These are phyloP conservation scores for Lantana camara DNA, from an alignment of 257 asterid genomes.

Conservation along the genomic window DNA sequence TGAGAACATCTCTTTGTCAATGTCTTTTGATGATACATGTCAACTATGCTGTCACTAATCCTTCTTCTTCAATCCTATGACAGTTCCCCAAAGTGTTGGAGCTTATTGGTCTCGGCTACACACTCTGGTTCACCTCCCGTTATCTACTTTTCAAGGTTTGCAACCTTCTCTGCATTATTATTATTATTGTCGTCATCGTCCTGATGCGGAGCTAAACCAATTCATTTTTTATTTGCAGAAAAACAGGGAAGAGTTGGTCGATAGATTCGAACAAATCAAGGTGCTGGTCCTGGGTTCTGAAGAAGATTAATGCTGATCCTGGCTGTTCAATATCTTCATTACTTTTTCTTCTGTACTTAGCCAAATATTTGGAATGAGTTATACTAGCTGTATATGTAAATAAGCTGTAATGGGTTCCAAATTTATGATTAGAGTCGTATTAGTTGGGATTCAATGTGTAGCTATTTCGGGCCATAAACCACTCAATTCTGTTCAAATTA, in stretches of 20 bases:
- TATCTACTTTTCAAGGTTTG: slow-evolving; percentile 77
- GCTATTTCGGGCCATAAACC: no score
- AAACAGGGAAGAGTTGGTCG: slow-evolving; percentile 60
- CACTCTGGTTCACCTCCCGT: slow-evolving; percentile 76
- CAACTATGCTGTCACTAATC: background rate
- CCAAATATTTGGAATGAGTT: background rate
- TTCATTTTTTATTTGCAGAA: slow-evolving; percentile 49
- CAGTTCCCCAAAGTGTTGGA: slow-evolving; percentile 60
- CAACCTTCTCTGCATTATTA: background rate
- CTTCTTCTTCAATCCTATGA: background rate
- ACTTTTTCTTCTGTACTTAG: background rate
- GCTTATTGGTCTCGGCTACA: slow-evolving; percentile 65
- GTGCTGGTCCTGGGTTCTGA: slow-evolving; percentile 47
- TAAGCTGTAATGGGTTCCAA: background rate
- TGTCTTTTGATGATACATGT: background rate
- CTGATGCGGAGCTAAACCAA: background rate
- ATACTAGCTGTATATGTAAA: background rate
- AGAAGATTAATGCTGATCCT: background rate
- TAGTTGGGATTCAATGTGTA: background rate
- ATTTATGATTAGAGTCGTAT: background rate
- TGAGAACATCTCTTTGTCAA: slow-evolving; percentile 23
- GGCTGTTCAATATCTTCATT: background rate
- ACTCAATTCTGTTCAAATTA: no score
- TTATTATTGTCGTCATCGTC: background rate
- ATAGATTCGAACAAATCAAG: slow-evolving; percentile 65